Evolutionary conservation across 176 grass and related monocot species (phyloP), one percentile per base, ranked within the genome.

Genomic region (Lolium multiflorum): DNA sequence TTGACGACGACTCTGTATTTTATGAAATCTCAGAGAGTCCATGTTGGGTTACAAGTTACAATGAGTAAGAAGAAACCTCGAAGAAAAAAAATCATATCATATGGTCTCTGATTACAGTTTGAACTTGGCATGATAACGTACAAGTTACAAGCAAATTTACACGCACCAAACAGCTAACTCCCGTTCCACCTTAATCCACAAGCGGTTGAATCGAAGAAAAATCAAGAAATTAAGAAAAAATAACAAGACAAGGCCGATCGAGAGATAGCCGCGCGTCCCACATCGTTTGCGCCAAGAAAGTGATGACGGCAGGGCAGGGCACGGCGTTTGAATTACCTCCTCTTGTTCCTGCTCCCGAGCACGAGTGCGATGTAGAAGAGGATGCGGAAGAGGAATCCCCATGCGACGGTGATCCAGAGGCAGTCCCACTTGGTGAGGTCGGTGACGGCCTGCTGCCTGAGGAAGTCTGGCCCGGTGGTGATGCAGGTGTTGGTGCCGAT

Each of bases 341-440:
- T 86, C 87, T 98, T 98, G 90, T 98, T 96, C 86, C 85, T 92
- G 93, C 93, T 96, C 15, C 96, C 96, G 21, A 98, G 79, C 66
- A 94, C 84, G 56, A 98, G 82, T 39, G 88, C 59, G 35, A 98
- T 47, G 89, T 96, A 96, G 90, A 98, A 98, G 81, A 98, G 84
- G 77, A 98, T 52, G 55, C 96, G 76, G 82, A 94, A 98, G 63
- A 98, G 79, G 80, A 98, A 98, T 0, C 96, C 96, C 96, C 96
- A 98, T 0, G 93, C 96, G 28, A 98, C 74, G 37, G 93, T 96
- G 81, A 98, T 87, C 93, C 90, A 94, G 77, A 98, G 86, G 86
- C 96, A 98, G 54, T 98, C 92, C 96, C 96, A 98, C 85, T 92
- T 98, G 79, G 86, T 95, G 73, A 98, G 88, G 83, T 94, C 92